A percentile compares a stretch with the other conserved stretches of the same genome.
Conservation (phyloP, 2,329 filamentous ascomycete genomes). For the Trichophyton schoenleinii region DNA sequence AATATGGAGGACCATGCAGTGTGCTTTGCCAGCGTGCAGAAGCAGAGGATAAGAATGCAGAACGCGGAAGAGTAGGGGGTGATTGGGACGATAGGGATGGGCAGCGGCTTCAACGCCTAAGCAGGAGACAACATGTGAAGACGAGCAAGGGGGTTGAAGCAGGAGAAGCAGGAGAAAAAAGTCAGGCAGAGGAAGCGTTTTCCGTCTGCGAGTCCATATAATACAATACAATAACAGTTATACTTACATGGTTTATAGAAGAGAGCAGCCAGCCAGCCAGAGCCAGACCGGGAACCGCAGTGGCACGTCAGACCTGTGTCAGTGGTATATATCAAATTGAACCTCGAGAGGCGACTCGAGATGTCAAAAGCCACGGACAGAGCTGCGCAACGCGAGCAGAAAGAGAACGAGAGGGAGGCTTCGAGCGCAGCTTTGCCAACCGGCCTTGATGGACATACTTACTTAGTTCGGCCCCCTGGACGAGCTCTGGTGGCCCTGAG, state of each 20-base stretch:
- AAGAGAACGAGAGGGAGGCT: neutral
- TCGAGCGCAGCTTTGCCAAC: neutral
- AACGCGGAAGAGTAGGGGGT: neutral
- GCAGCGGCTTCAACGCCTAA: neutral
- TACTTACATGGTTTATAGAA: conserved; percentile 3
- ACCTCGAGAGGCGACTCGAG: neutral
- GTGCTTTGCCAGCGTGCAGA: neutral
- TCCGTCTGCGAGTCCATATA: neutral
- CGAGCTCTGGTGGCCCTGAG: neutral
- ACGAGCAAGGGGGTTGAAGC: neutral
- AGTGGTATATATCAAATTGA: neutral
- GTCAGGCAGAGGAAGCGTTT: neutral
- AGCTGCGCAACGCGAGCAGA: neutral
- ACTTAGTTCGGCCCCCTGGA: neutral
- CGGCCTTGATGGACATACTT: neutral
- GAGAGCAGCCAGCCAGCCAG: neutral
- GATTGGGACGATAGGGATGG: neutral
- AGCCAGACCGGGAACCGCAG: neutral
- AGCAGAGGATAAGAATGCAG: neutral
- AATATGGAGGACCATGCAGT: neutral
- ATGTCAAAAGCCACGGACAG: neutral
- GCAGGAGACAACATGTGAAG: neutral
- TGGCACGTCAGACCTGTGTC: neutral
- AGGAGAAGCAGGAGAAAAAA: no score
- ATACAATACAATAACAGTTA: neutral